A percentile compares a stretch with the other conserved stretches of the same genome.
These are phyloP conservation scores for Rhodamnia argentea DNA, from an alignment of 345 rosid species.

Conservation along the genomic window DNA sequence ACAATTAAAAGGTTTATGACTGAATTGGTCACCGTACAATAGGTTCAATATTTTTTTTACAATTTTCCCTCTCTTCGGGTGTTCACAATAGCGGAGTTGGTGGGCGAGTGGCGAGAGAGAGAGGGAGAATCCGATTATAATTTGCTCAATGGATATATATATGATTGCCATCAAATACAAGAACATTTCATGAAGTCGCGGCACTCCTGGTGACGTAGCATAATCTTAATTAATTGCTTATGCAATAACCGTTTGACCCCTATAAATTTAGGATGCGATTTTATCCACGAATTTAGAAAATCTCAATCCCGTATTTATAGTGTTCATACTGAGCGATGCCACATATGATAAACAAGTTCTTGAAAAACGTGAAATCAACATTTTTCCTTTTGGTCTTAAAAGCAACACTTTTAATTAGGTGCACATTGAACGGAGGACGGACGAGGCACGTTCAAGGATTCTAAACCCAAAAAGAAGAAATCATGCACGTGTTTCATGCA, in stretches of 20 bases:
- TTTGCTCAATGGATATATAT: too few relatives aligned
- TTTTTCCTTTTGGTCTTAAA: too few relatives aligned
- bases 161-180: neutral
- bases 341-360: neutral
- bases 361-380: neutral
- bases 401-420: neutral
- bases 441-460: neutral
- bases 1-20: too few relatives aligned
- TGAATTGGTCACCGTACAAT: too few relatives aligned
- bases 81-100: too few relatives aligned
- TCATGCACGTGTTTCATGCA: neutral
- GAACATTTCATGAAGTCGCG: neutral
- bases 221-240: neutral
- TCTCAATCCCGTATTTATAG: neutral
- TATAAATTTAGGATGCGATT: neutral
- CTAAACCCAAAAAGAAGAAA: neutral
- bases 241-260: too few relatives aligned
- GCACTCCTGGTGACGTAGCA: neutral
- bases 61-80: too few relatives aligned
- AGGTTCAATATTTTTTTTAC: too few relatives aligned
- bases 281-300: neutral
- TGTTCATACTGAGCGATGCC: neutral
- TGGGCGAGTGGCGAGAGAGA: neutral
- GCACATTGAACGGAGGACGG: neutral
- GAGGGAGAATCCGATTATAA: neutral